Evolutionary conservation across 352 stramenopile species (phyloP), one percentile per base, ranked within the genome.

Genomic region (Phytophthora boehmeriae): DNA sequence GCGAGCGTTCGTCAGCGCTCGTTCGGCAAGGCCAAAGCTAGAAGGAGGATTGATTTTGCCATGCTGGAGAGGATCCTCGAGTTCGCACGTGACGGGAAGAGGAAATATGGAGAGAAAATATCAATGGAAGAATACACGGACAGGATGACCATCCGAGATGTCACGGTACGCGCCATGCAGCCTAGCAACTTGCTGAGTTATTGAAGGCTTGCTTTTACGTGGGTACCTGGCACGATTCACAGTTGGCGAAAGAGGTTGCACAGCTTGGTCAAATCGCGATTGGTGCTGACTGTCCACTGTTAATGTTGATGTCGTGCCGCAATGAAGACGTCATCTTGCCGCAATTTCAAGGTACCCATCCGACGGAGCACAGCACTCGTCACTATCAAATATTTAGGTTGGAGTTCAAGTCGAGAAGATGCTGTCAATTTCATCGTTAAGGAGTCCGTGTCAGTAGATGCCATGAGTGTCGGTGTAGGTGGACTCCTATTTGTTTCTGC

Each of bases 51-150:
- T 30, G 59, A 69, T 44, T 19, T 42, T 1, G 55, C 34, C 4
- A 49, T 69, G 42, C 19, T 73, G 6, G 23, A 28, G 17, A 53
- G 19, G 20, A 69, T 73, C 32, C 57, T 73, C 11, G 43, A 47
- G 5, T 73, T 62, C 41, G 54, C 59, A 23, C 57, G 54, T 27
- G 38, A 42, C 19, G 59, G 50, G 6, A 55, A 63, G 28, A 62
- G 65, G n/a, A n/a, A n/a, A n/a, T n/a, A n/a, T n/a, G n/a, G n/a
- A n/a, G n/a, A n/a, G 20, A 14, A 19, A 0, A 54, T 73, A 44
- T 66, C 49, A 6, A 27, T 73, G 19, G 35, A 42, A 11, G 65
- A 69, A 45, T 65, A 69, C 54, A 73, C 59, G 6, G 54, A 69
- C 23, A 25, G 27, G 27, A 73, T 73, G 59, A 59, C 59, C 0